Percentiles rank a stretch among this genome's conserved stretches.
phyloP scores from a whole-genome alignment of 2,329 filamentous ascomycete species.

The Dactylellina leptospora region DNA sequence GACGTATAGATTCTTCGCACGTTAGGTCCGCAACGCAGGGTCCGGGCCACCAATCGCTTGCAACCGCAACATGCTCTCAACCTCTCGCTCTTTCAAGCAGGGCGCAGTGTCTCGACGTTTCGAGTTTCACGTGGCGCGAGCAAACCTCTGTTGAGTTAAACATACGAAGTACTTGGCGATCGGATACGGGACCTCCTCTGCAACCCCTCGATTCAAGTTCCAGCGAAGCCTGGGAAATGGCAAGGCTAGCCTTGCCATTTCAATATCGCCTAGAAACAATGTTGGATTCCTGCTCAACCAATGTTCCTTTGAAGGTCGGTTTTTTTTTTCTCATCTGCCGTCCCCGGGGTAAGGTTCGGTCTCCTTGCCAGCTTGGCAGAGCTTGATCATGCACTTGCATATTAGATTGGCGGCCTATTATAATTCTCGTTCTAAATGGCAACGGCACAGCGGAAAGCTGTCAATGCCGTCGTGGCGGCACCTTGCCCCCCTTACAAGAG shows the following conservation, averaged over 20 bases:
- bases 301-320: slow-evolving; percentile 3
- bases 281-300: neutral
- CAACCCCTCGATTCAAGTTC: too few relatives aligned
- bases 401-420: neutral
- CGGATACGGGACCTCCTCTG: too few relatives aligned
- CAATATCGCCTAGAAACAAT: too few relatives aligned
- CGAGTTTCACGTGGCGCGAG: too few relatives aligned
- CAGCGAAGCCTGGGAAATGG: too few relatives aligned
- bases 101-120: too few relatives aligned
- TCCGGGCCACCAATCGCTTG: too few relatives aligned
- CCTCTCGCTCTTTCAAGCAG: too few relatives aligned
- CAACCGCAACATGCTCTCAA: too few relatives aligned
- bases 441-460: slow-evolving; percentile 3
- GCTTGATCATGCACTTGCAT: slow-evolving; percentile 22
- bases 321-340: slow-evolving; percentile 12
- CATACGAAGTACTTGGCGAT: too few relatives aligned
- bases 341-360: slow-evolving; percentile 2
- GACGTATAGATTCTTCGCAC: neutral
- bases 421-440: slow-evolving; percentile 7
- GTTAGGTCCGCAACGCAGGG: neutral
- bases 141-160: too few relatives aligned
- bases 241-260: too few relatives aligned
- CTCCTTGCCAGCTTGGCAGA: slow-evolving; percentile 25
- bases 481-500: neutral
- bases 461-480: neutral